Evolutionary conservation across 2,329 filamentous ascomycete species (phyloP), one percentile per base, ranked within the genome.

Genomic region (Phaeosphaeriaceae sp.): DNA sequence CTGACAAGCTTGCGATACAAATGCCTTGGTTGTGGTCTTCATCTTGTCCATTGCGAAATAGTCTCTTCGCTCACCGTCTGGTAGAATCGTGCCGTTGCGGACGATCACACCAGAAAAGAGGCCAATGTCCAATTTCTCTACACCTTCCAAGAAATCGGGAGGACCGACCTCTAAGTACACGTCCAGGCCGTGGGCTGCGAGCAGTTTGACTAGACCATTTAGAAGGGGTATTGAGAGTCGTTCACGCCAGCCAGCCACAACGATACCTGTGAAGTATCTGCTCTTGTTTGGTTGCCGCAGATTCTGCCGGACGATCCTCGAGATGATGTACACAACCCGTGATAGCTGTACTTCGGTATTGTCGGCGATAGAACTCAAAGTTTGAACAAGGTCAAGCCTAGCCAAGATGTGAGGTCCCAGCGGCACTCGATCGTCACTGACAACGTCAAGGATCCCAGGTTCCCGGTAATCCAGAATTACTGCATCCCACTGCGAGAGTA

Each of bases 21-120:
- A 77, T 2, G 70, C 71, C 53, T 75, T 76, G 11, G 72, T 75
- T 1, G 75, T 76, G 1, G 67, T 72, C 53, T 73, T 76, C 75
- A 78, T 76, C 56, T 76, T 78, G 48, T 76, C 75, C 74, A 78
- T 76, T 10, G 65, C 69, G 51, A 78, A 78, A 55, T 70, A 78
- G 54, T 78, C 75, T 52, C 75, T 58, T 11, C 71, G 70, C 52
- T 77, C 72, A 15, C 75, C 75, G 50, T 75, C 74, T 15, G 54
- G 49, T 33, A 75, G 59, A 27, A 78, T 75, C 1, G 75, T 76
- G 11, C 69, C 75, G 58, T 76, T 76, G n/a, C 72, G 66, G 7
- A 78, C 65, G 2, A 76, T 56, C 2, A 75, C 54, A 3, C 75
- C 75, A 13, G 71, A 64, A 47, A 77, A 74, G 3, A 62, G 51